A percentile compares a stretch with the other conserved stretches of the same genome.
These are phyloP conservation scores for Ganoderma lingzhi DNA, from an alignment of 1,284 basidiomycete species.

Conservation along the genomic window DNA sequence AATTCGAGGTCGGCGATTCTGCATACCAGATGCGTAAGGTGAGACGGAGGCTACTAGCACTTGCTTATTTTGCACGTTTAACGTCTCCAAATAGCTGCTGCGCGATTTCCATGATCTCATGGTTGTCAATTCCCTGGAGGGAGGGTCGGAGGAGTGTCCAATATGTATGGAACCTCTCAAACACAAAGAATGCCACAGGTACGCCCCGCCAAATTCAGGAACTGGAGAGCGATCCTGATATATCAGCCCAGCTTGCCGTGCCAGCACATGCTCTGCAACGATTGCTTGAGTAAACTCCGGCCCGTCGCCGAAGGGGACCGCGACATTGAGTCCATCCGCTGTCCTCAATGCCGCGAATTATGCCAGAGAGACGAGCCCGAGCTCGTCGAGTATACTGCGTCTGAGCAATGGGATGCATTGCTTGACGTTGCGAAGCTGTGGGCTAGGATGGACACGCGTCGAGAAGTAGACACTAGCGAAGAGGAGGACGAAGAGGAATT, in stretches of 20 bases:
- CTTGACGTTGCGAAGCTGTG: conserved; percentile 52
- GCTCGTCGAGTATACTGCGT: conserved; percentile 51
- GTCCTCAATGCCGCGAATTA: conserved; percentile 50
- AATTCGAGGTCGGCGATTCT: conserved; percentile 43
- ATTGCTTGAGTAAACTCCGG: conserved; percentile 44
- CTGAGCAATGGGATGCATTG: conserved; percentile 57
- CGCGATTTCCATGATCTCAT: conserved; percentile 51
- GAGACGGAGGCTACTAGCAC: neutral
- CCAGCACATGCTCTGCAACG: conserved; percentile 52
- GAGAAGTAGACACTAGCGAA: conserved; percentile 49
- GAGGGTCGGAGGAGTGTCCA: conserved; percentile 50
- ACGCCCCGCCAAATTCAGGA: neutral
- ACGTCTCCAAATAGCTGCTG: conserved; percentile 47
- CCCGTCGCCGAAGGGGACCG: conserved; percentile 14
- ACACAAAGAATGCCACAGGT: conserved; percentile 46
- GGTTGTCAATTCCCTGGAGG: conserved; percentile 48
- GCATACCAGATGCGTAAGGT: conserved; percentile 53
- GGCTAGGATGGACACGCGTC: conserved; percentile 47
- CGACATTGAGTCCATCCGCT: conserved; percentile 43
- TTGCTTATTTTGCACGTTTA: neutral
- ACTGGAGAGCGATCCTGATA: neutral
- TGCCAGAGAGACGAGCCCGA: conserved; percentile 48
- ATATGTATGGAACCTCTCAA: conserved; percentile 52
- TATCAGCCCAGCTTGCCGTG: conserved; percentile 46
- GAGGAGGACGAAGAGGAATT: conserved; percentile 44